phyloP scores from a whole-genome alignment of 1,284 basidiomycete species.

The Rhizoctonia solani region DNA sequence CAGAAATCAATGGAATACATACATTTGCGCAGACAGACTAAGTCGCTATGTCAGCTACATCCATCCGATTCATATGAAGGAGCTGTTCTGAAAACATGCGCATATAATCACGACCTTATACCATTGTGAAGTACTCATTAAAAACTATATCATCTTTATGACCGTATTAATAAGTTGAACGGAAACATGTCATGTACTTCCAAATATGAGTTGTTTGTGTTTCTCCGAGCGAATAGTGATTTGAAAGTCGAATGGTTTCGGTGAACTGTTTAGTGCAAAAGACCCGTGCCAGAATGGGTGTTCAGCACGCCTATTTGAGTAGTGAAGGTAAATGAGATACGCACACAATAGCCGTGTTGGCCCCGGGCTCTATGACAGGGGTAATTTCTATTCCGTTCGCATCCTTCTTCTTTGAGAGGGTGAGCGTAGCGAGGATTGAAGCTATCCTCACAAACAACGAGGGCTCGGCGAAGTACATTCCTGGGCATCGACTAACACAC shows the following conservation, averaged over 20 bases:
- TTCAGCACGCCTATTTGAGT: not conserved
- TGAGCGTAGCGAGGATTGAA: slow-evolving; percentile 3
- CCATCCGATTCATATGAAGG: too few species aligned
- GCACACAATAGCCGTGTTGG: not conserved
- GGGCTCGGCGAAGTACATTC: slow-evolving; percentile 8
- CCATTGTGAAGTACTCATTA: too few species aligned
- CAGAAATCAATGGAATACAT: too few species aligned
- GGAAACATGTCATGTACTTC: not conserved
- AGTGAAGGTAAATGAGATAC: not conserved
- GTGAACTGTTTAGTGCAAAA: slow-evolving; percentile 45
- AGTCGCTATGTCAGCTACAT: too few species aligned
- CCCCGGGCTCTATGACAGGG: not conserved
- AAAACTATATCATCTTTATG: too few species aligned
- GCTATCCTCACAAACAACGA: slow-evolving; percentile 21
- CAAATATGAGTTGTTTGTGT: not conserved
- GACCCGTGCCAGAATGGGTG: slow-evolving; percentile 34
- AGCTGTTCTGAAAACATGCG: too few species aligned
- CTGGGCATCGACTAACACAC: slow-evolving; percentile 1
- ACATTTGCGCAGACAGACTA: too few species aligned
- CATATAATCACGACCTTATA: too few species aligned
- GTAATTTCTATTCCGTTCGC: slow-evolving; percentile 1
- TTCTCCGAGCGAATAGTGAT: not conserved
- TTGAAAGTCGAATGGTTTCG: slow-evolving; percentile 51
- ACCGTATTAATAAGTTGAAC: too few species aligned
- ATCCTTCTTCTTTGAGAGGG: slow-evolving; percentile 25